These are phyloP conservation scores for Phytophthora cactorum DNA, from an alignment of 352 stramenopile species.

Conservation along the genomic window DNA sequence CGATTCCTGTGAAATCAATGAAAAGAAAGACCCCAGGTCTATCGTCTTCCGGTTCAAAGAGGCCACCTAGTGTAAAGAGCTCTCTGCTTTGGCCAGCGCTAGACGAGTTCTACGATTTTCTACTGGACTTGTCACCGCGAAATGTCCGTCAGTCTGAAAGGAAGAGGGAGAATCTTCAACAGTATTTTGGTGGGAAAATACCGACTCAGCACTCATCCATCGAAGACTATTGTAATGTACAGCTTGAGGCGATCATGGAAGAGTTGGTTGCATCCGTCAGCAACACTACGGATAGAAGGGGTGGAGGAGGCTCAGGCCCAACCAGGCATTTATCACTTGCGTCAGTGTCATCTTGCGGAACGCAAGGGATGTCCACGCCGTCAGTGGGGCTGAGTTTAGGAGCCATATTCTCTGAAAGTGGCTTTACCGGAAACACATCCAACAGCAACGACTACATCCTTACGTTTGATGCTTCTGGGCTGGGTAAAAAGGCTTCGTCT, in stretches of 20 bases:
- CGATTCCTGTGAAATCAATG: constrained; percentile 23
- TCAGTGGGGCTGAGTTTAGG: constrained; percentile 46
- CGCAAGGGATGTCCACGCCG: constrained; percentile 23
- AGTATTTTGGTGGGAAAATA: constrained; percentile 42
- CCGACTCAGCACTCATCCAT: constrained; percentile 55
- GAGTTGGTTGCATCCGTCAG: constrained; percentile 69
- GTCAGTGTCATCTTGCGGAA: constrained; percentile 67
- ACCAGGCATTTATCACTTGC: constrained; percentile 40
- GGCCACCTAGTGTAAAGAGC: constrained; percentile 45
- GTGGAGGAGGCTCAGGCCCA: constrained; percentile 36
- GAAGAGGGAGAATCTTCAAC: constrained; percentile 32
- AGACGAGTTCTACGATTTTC: constrained; percentile 79
- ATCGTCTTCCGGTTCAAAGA: constrained; percentile 16
- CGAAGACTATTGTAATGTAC: constrained; percentile 59
- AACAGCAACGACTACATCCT: constrained; percentile 67
- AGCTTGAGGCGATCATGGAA: constrained; percentile 74
- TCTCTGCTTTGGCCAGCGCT: constrained; percentile 75
- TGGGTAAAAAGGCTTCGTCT: constrained; percentile 24
- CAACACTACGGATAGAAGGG: constrained; percentile 43
- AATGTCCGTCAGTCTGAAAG: constrained; percentile 44
- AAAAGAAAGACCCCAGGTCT: constrained; percentile 23
- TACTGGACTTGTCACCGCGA: constrained; percentile 66
- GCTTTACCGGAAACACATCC: constrained; percentile 53
- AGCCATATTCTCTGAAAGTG: constrained; percentile 78
- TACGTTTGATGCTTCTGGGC: constrained; percentile 50